Base-by-base conservation (phyloP, 2,329 filamentous ascomycete species). In the Fusarium verrucosum region DNA sequence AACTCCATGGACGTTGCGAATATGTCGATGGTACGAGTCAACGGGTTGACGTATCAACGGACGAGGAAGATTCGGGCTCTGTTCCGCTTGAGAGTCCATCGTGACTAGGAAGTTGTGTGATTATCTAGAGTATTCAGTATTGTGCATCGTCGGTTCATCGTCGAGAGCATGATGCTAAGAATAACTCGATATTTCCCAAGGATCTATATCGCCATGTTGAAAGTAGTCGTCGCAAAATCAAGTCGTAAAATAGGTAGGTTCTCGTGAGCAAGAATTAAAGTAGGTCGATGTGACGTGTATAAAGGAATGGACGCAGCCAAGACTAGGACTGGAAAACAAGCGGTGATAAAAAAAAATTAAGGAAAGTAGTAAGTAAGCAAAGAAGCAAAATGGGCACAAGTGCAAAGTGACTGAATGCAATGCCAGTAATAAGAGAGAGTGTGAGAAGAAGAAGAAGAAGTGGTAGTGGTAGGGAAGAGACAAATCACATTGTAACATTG, bases 21-120 rank as follows among this genome's bases (percentile, higher is more conserved):
- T 63, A 46, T 65, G 66, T 45, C 62, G 68, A 47, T 73, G 70
- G 40, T 73, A 72, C 43, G 70, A 71, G 23, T 72, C 69, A 50
- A 71, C 55, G 25, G 69, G 59, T 38, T 71, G 66, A 19, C 62
- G 66, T 47, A 47, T 59, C 41, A 60, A 61, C 17, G 66, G 66
- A 35, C 54, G 69, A 32, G 55, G 44, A 58, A 66, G 49, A 38
- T 66, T 62, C 26, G 64, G 41, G 35, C 52, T 62, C 49, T 61
- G 58, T 43, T 50, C 58, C 46, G 61, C 35, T 30, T 54, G 55
- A 35, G 62, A 50, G 23, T 71, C 70, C 68, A 73, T 73, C 49
- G 54, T 59, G 47, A 45, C 40, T 49, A 40, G 19, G 50, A 57
- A 20, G 26, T 51, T 40, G 43, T 28, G 6, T 52, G 32, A 36